A percentile compares a stretch with the other conserved stretches of the same genome.
phyloP scores from a whole-genome alignment of 148 eudicot species.

The Selenicereus undatus region DNA sequence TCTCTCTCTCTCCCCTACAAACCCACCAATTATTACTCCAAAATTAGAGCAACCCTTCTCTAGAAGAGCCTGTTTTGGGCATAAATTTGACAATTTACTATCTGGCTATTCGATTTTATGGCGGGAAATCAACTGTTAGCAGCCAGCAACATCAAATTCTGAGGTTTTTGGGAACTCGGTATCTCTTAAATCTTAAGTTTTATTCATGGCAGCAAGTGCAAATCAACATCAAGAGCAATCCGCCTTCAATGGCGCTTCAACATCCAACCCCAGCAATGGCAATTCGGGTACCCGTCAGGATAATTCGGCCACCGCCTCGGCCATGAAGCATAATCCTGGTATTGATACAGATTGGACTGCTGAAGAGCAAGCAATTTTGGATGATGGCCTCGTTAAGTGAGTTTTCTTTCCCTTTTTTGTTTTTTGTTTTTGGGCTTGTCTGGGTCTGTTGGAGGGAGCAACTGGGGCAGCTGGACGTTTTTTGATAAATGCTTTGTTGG shows the following conservation, averaged over 20 bases:
- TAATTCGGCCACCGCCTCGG: conserved; percentile 47
- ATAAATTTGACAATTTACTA: conserved; percentile 9
- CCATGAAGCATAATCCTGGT: conserved; percentile 75
- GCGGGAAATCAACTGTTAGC: conserved; percentile 23
- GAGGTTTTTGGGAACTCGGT: conserved; percentile 20
- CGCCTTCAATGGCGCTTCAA: conserved; percentile 29
- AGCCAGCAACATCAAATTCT: not conserved
- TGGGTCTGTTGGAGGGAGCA: not conserved
- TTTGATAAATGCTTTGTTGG: not conserved
- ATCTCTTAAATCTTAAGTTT: conserved; percentile 8
- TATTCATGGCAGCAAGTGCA: conserved; percentile 49
- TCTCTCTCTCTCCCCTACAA: conserved; percentile 6
- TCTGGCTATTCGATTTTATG: conserved; percentile 32
- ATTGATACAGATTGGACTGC: conserved; percentile 64
- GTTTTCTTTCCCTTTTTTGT: conserved; percentile 15
- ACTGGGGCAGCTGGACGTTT: not conserved
- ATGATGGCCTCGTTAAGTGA: conserved; percentile 69
- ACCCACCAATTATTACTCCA: conserved; percentile 9
- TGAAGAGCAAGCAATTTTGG: conserved; percentile 70
- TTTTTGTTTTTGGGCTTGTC: not conserved
- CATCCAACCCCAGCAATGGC: conserved; percentile 21
- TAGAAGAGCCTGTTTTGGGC: not conserved
- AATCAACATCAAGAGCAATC: conserved; percentile 42
- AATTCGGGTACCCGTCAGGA: conserved; percentile 44
- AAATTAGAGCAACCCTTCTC: not conserved